Percentiles rank a stretch among this genome's conserved stretches.
phyloP scores from a whole-genome alignment of 441 rosid genomes.

The Corymbia calophylla region DNA sequence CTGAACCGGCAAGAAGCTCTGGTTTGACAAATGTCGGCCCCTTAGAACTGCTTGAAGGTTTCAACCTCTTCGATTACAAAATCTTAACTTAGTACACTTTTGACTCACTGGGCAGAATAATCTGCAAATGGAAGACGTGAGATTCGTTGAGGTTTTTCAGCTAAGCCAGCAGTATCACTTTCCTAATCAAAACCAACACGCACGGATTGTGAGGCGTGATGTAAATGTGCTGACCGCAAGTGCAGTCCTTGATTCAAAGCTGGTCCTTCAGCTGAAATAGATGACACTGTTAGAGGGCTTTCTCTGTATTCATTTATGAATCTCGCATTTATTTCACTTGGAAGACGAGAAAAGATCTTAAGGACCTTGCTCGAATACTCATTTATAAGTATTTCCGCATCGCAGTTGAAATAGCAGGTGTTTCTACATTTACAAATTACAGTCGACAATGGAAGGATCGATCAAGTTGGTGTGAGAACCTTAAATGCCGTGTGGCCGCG shows the following conservation, averaged over 20 bases:
- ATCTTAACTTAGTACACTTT: background rate
- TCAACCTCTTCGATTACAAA: background rate
- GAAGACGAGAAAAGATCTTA: background rate
- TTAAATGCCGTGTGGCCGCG: rapidly evolving
- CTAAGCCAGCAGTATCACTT: background rate
- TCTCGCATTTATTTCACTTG: background rate
- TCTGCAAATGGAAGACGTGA: background rate
- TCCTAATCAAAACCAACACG: background rate
- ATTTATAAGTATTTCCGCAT: background rate
- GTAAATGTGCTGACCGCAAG: background rate
- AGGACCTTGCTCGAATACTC: background rate
- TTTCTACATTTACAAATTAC: background rate
- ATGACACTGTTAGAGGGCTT: background rate
- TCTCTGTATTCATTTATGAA: rapidly evolving
- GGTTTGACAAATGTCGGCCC: background rate
- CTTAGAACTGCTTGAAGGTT: background rate
- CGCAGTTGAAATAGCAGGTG: background rate
- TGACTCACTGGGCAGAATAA: background rate
- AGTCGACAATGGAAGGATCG: background rate
- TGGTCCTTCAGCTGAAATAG: background rate
- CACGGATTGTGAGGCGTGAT: background rate
- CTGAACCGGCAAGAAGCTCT: background rate
- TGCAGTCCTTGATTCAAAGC: background rate
- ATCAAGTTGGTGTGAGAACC: background rate
- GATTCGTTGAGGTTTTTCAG: background rate